phyloP scores from a whole-genome alignment of 2,329 filamentous ascomycete genomes.

The Mycosphaerella arachidis region DNA sequence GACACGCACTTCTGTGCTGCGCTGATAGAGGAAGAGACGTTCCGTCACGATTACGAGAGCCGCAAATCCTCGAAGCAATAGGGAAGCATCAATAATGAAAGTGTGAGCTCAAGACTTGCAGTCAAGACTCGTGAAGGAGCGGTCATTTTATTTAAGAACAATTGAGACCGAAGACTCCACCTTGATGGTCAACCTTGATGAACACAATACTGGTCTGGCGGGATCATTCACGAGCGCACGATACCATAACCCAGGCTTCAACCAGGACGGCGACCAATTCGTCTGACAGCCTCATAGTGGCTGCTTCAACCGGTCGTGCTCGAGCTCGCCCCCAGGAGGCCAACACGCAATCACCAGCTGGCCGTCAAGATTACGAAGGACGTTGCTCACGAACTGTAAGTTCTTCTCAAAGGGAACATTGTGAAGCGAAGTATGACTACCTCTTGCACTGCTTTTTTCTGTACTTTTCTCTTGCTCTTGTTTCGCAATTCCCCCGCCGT shows the following conservation, averaged over 20 bases:
- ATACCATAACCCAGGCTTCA: neutral
- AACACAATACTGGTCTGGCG: neutral
- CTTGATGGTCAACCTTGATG: neutral
- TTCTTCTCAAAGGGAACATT: too few relatives aligned
- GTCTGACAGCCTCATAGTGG: neutral
- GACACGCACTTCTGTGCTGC: neutral
- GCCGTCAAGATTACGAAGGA: too few relatives aligned
- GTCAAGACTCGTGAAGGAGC: neutral
- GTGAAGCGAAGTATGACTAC: too few relatives aligned
- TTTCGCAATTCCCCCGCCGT: too few relatives aligned
- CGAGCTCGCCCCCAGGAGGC: too few relatives aligned
- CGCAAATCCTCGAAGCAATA: neutral
- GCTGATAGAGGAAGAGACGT: neutral
- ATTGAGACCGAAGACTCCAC: neutral
- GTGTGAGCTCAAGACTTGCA: neutral
- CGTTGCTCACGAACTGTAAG: too few relatives aligned
- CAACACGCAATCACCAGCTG: too few relatives aligned
- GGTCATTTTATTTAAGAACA: neutral
- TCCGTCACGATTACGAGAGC: neutral
- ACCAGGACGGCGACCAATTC: neutral
- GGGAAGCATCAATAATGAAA: neutral
- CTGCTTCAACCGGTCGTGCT: too few relatives aligned
- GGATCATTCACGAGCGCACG: neutral
- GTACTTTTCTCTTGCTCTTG: too few relatives aligned
- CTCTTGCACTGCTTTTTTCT: too few relatives aligned